Percentiles rank a stretch among this genome's conserved stretches.
Evolutionary conservation across 2,329 filamentous ascomycete species (phyloP).

Genomic region (Ophiostoma ulmi): DNA sequence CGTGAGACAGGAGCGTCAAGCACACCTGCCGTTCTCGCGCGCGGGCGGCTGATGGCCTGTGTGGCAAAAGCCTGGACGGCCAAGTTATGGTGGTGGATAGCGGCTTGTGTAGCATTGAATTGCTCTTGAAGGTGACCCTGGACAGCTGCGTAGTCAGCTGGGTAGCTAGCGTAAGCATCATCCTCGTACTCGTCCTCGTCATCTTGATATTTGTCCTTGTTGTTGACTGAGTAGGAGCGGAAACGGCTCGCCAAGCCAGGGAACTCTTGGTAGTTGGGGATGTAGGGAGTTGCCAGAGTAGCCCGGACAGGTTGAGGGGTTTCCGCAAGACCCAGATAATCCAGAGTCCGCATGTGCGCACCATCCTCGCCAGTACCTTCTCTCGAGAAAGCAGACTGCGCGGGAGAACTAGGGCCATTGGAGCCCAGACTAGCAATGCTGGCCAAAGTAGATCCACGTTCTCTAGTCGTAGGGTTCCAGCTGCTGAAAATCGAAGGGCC

Average conservation of each 20-base stretch:
- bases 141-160: slow-evolving; percentile 49
- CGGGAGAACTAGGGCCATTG: slow-evolving; percentile 81
- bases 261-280: slow-evolving; percentile 70
- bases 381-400: slow-evolving; percentile 77
- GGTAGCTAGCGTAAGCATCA: slow-evolving; percentile 35
- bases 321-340: slow-evolving; percentile 92
- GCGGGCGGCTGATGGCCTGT: slow-evolving; percentile 75
- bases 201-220: slow-evolving; percentile 93
- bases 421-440: slow-evolving; percentile 82
- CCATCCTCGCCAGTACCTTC: slow-evolving; percentile 82
- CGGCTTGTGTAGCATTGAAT: slow-evolving; percentile 58
- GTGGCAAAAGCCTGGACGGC: slow-evolving; percentile 89
- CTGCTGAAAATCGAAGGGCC: slow-evolving; percentile 86
- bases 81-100: slow-evolving; percentile 85
- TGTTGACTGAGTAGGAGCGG: slow-evolving; percentile 96
- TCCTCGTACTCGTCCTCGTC: slow-evolving; percentile 81
- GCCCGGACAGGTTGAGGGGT: slow-evolving; percentile 77
- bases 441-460: slow-evolving; percentile 78
- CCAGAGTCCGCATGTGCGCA: slow-evolving; percentile 81
- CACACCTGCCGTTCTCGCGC: slow-evolving; percentile 86
- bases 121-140: slow-evolving; percentile 51
- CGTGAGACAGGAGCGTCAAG: slow-evolving; percentile 70
- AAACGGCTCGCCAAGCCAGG: slow-evolving; percentile 79
- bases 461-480: slow-evolving; percentile 71
- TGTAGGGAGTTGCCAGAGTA: slow-evolving; percentile 67